Percentiles rank a stretch among this genome's conserved stretches.
Conservation (phyloP, 1,284 basidiomycete species). For the Singerocomus inundabilis region DNA sequence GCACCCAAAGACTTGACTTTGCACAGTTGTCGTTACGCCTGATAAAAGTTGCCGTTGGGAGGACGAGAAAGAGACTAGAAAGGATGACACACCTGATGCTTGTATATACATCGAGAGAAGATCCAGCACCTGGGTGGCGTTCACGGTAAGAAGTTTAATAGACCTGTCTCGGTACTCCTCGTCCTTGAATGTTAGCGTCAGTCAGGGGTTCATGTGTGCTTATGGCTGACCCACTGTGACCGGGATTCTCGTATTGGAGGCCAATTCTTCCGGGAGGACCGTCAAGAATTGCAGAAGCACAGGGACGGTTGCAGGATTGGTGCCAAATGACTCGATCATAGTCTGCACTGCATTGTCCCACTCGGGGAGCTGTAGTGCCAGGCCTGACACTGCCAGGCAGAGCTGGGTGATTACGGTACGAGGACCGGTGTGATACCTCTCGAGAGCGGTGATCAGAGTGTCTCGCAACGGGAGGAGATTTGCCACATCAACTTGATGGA, state of each 20-base stretch:
- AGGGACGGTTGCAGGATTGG: constrained; percentile 80
- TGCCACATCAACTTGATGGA: constrained; percentile 78
- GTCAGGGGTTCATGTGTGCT: neutral
- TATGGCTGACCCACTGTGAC: constrained; percentile 63
- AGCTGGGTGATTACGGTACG: constrained; percentile 88
- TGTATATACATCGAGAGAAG: constrained; percentile 88
- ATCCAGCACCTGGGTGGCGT: constrained; percentile 73
- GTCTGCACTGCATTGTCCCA: constrained; percentile 83
- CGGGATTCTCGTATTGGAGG: constrained; percentile 84
- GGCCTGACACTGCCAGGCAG: constrained; percentile 85
- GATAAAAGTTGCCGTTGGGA: constrained; percentile 7
- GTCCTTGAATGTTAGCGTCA: constrained; percentile 47
- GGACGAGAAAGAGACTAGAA: neutral
- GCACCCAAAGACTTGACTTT: constrained; percentile 84
- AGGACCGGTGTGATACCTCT: constrained; percentile 72
- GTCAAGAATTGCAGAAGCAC: constrained; percentile 89
- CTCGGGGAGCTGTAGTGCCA: constrained; percentile 88
- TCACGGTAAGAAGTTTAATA: constrained; percentile 65
- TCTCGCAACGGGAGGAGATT: constrained; percentile 82
- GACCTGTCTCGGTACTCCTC: constrained; percentile 77
- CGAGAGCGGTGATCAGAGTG: constrained; percentile 79
- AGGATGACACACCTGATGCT: constrained; percentile 66
- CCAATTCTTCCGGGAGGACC: constrained; percentile 88
- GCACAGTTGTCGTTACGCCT: constrained; percentile 87
- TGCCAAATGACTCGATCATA: constrained; percentile 86